Evolutionary conservation across 139 green algal genomes (phyloP).

Genomic region (Picochlorum sp.): DNA sequence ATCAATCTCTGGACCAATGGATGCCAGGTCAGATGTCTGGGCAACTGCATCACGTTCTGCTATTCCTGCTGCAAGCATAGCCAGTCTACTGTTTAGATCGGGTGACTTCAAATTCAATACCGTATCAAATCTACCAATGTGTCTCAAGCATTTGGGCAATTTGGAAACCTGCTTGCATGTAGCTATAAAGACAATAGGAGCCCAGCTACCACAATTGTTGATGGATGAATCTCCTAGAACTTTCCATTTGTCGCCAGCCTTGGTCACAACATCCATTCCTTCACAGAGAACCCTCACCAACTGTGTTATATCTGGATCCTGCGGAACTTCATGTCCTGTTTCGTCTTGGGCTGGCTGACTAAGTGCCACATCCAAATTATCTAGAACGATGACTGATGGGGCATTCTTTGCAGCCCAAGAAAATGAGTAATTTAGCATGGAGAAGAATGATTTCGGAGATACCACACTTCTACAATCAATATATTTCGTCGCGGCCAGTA

Average conservation of each 20-base stretch:
- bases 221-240: neutral
- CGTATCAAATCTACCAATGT: conserved; percentile 44
- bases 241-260: conserved; percentile 13
- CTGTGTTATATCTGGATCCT: conserved; percentile 13
- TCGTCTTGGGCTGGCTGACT: conserved; percentile 11
- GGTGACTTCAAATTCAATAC: conserved; percentile 36
- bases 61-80: conserved; percentile 38
- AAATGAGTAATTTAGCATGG: neutral
- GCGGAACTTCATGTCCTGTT: conserved; percentile 8
- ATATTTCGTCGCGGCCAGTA: neutral
- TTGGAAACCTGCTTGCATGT: conserved; percentile 26
- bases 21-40: neutral
- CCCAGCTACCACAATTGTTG: conserved; percentile 4
- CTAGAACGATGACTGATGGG: conserved; percentile 69
- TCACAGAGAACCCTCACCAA: conserved; percentile 29
- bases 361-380: conserved; percentile 69
- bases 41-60: conserved; percentile 9
- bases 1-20: conserved; percentile 38
- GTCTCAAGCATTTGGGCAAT: conserved; percentile 35
- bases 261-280: conserved; percentile 26
- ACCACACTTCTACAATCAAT: conserved; percentile 4
- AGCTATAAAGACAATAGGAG: conserved; percentile 32
- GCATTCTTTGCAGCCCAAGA: conserved; percentile 39
- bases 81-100: conserved; percentile 29
- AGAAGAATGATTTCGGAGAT: neutral